Percentiles rank a stretch among this genome's conserved stretches.
These are phyloP conservation scores for Tieghemostelium lacteum DNA, from an alignment of 78 protist species.

Conservation along the genomic window DNA sequence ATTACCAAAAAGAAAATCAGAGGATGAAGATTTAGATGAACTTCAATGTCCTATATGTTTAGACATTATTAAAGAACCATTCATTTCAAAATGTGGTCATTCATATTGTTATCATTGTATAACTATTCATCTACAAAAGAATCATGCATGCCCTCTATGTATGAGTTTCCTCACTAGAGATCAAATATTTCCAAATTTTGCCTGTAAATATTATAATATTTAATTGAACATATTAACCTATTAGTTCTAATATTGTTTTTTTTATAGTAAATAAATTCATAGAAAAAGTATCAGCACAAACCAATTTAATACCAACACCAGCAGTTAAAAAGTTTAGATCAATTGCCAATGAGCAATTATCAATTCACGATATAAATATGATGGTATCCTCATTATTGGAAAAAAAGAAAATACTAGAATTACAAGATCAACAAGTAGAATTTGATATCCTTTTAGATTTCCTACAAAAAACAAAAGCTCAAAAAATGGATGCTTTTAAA, in stretches of 20 bases:
- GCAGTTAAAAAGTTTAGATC: slow-evolving; percentile 51
- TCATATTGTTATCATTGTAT: slow-evolving; percentile 67
- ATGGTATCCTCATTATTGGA: slow-evolving; percentile 69
- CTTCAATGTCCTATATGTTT: slow-evolving; percentile 55
- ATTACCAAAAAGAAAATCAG: neutral
- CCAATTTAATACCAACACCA: slow-evolving; percentile 41
- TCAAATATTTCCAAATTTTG: slow-evolving; percentile 75
- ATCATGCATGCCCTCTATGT: slow-evolving; percentile 63
- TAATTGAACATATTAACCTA: neutral
- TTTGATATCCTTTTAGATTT: slow-evolving; percentile 65
- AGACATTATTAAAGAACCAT: slow-evolving; percentile 72
- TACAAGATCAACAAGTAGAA: slow-evolving; percentile 73
- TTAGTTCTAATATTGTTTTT: neutral
- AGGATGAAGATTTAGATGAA: slow-evolving; percentile 18
- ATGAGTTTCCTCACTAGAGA: slow-evolving; percentile 51
- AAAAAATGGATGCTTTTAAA: slow-evolving; percentile 68
- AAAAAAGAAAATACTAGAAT: slow-evolving; percentile 45
- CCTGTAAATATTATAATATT: slow-evolving; percentile 31
- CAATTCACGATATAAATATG: slow-evolving; percentile 49
- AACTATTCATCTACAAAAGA: slow-evolving; percentile 9
- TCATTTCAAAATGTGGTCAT: slow-evolving; percentile 69
- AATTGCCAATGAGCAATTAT: slow-evolving; percentile 13
- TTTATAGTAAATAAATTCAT: slow-evolving; percentile 54
- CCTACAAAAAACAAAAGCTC: slow-evolving; percentile 40
- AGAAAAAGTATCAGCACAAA: slow-evolving; percentile 35